Evolutionary conservation across 2,329 filamentous ascomycete genomes (phyloP).

Genomic region (Diaporthe vexans): DNA sequence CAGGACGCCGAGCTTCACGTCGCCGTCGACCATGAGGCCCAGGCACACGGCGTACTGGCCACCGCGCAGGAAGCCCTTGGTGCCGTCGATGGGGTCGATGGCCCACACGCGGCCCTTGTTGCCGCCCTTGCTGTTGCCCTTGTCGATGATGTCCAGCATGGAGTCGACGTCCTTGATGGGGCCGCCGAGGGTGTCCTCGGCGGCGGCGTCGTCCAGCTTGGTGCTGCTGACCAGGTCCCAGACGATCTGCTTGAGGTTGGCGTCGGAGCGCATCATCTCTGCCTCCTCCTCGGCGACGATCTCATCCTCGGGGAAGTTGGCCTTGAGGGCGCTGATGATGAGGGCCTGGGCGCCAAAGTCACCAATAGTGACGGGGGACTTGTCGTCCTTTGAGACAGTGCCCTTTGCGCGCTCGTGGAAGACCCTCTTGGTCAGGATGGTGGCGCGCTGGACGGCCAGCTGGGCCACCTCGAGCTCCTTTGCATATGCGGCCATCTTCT

Average conservation of each 20-base stretch:
- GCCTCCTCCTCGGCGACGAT: constrained; percentile 98
- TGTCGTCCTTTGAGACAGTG: constrained; percentile 93
- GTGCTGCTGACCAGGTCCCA: constrained; percentile 85
- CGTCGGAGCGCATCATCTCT: constrained; percentile 80
- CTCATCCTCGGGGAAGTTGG: constrained; percentile 90
- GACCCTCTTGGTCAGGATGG: constrained; percentile 67
- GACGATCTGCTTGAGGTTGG: constrained; percentile 78
- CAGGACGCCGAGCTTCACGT: constrained; percentile 93
- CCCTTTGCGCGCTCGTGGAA: constrained; percentile 91
- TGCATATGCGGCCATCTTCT: constrained; percentile 78
- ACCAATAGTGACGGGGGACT: constrained; percentile 96
- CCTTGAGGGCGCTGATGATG: constrained; percentile 90
- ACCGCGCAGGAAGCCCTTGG: constrained; percentile 95
- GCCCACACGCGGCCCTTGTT: constrained; percentile 89
- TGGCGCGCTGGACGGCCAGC: constrained; percentile 86
- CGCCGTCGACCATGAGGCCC: constrained; percentile 90
- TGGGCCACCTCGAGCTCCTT: constrained; percentile 87
- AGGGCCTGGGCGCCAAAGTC: constrained; percentile 98
- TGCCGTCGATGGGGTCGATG: constrained; percentile 97
- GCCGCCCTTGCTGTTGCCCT: constrained; percentile 79
- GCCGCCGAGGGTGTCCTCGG: constrained; percentile 76
- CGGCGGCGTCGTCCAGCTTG: constrained; percentile 74
- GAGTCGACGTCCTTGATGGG: constrained; percentile 74
- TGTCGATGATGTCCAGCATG: constrained; percentile 75
- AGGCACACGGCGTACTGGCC: constrained; percentile 98